These are phyloP conservation scores for Tricholomella constricta DNA, from an alignment of 768 basidiomycete genomes.

Conservation along the genomic window DNA sequence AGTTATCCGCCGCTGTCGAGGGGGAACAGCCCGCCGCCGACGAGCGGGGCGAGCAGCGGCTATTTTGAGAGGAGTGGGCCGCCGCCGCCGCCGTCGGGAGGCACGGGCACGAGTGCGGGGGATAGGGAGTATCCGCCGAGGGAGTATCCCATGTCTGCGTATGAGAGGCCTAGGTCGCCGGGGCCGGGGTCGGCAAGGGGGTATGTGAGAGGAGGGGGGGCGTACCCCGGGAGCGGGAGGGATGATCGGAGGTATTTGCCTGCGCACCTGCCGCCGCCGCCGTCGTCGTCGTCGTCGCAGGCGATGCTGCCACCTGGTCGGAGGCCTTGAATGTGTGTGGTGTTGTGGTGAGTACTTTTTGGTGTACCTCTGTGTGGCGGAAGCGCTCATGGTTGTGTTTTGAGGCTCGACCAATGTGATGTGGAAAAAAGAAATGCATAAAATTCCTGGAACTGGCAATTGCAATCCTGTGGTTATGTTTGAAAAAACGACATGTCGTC, in stretches of 20 bases:
- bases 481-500: too few relatives aligned
- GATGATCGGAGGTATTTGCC: slow-evolving; percentile 41
- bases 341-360: background rate
- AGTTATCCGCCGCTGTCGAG: slow-evolving; percentile 35
- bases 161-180: slow-evolving; percentile 38
- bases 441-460: too few relatives aligned
- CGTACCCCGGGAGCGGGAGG: slow-evolving; percentile 28
- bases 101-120: slow-evolving; percentile 11
- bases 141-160: slow-evolving; percentile 33
- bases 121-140: slow-evolving; percentile 37
- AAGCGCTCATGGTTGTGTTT: too few relatives aligned
- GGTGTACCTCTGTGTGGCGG: too few relatives aligned
- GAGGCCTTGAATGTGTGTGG: slow-evolving; percentile 16
- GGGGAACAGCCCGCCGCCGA: slow-evolving; percentile 26
- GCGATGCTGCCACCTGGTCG: slow-evolving; percentile 19
- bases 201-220: slow-evolving; percentile 25
- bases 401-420: too few relatives aligned
- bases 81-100: slow-evolving; percentile 21
- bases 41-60: slow-evolving; percentile 21
- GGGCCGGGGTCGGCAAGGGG: slow-evolving; percentile 28
- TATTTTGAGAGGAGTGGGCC: slow-evolving; percentile 36
- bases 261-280: too few relatives aligned
- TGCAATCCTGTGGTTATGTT: too few relatives aligned
- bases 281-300: too few relatives aligned
- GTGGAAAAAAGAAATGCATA: too few relatives aligned